Evolutionary conservation across 2,329 filamentous ascomycete genomes (phyloP).

Genomic region (Chalaropsis ovoidea): DNA sequence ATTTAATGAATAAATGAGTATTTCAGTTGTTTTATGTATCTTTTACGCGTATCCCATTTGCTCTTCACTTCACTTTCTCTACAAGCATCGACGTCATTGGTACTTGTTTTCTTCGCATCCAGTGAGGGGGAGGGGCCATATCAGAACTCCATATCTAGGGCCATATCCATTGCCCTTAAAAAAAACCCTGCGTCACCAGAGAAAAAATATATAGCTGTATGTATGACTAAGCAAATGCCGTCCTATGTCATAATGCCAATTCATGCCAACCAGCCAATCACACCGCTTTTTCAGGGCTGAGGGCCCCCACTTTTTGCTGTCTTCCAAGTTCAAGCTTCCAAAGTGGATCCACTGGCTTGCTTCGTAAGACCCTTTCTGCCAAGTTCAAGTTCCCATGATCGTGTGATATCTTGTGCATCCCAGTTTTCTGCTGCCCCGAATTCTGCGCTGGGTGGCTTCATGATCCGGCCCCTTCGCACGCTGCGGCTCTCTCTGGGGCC

Average conservation of each 20-base stretch:
- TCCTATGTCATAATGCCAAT: not conserved
- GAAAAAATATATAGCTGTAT: too few relatives aligned
- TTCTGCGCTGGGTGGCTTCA: not conserved
- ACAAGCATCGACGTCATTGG: too few relatives aligned
- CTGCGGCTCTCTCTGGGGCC: too few relatives aligned
- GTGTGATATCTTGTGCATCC: not conserved
- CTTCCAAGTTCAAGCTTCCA: not conserved
- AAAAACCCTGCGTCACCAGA: not conserved
- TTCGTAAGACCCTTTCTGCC: slow-evolving; percentile 2
- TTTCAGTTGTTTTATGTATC: not conserved
- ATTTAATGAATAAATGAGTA: not conserved
- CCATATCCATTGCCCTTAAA: not conserved
- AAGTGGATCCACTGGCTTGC: not conserved
- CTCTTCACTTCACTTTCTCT: too few relatives aligned
- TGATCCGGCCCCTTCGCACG: not conserved
- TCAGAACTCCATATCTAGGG: not conserved
- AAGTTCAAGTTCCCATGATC: slow-evolving; percentile 1
- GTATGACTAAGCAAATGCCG: not conserved
- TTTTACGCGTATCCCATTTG: too few relatives aligned
- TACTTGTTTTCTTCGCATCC: not conserved
- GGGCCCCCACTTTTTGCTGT: not conserved
- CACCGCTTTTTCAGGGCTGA: not conserved
- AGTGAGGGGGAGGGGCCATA: not conserved
- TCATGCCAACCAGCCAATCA: not conserved
- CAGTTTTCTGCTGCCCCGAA: not conserved